Conservation (phyloP, 108 stramenopile species). For the Nitzschia sp. region DNA sequence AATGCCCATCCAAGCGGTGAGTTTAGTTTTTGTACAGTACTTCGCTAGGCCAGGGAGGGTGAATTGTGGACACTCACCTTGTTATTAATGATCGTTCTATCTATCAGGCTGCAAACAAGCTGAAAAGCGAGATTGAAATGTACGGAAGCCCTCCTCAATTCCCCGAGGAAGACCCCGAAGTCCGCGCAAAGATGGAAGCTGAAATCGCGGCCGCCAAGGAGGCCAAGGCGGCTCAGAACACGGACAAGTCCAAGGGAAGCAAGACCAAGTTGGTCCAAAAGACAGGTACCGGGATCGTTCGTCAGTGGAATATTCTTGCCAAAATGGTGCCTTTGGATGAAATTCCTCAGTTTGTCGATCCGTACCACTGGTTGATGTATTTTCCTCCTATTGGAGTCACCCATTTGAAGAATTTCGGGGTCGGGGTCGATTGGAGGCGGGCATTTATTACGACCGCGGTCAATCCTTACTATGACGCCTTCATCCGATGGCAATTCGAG, state of each 20-base stretch:
- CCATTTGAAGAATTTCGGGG: slow-evolving; percentile 91
- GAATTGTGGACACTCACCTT: too few species aligned
- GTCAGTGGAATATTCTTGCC: slow-evolving; percentile 94
- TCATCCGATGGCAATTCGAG: slow-evolving; percentile 96
- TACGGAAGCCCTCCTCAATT: slow-evolving; percentile 91
- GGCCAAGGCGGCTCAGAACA: slow-evolving; percentile 53
- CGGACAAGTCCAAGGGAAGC: slow-evolving; percentile 85
- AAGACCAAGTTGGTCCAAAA: slow-evolving; percentile 91
- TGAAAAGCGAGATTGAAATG: slow-evolving; percentile 88
- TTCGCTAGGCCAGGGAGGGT: too few species aligned
- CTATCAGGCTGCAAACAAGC: slow-evolving; percentile 95
- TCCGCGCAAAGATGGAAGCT: slow-evolving; percentile 82
- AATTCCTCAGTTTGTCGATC: slow-evolving; percentile 90
- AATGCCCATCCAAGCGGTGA: slow-evolving; percentile 98
- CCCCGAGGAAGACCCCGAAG: slow-evolving; percentile 86
- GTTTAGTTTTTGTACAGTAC: too few species aligned
- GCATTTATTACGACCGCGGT: slow-evolving; percentile 97
- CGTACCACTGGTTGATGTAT: slow-evolving; percentile 92
- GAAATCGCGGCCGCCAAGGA: slow-evolving; percentile 66
- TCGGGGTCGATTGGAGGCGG: slow-evolving; percentile 95
- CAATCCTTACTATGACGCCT: slow-evolving; percentile 97
- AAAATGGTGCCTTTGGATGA: slow-evolving; percentile 81
- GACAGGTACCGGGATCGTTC: slow-evolving; percentile 89
- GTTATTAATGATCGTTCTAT: too few species aligned
- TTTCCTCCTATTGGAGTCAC: slow-evolving; percentile 94